Evolutionary conservation across 306 rosid species (phyloP).

Genomic region (Mimosa bimucronata): DNA sequence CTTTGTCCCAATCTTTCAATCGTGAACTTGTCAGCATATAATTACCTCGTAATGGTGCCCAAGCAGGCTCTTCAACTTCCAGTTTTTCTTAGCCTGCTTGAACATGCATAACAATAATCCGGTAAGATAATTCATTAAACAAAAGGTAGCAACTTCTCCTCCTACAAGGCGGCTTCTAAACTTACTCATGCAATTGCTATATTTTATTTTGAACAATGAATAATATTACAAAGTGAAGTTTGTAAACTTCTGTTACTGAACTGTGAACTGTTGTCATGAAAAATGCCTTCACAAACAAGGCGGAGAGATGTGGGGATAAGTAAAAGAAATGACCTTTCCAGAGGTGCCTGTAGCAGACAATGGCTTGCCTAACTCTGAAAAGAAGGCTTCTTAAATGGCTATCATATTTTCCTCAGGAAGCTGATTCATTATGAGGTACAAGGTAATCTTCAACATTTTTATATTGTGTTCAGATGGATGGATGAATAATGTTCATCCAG

Average conservation of each 20-base stretch:
- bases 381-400: constrained; percentile 65
- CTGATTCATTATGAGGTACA: background rate
- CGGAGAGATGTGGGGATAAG: background rate
- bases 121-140: no score
- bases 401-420: background rate
- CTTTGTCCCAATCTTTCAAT: constrained; percentile 88
- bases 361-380: constrained; percentile 77
- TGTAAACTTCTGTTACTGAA: constrained; percentile 10
- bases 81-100: constrained; percentile 45
- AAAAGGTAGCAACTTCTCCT: no score
- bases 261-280: background rate
- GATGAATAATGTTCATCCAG: background rate
- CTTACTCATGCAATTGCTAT: constrained; percentile 1
- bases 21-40: constrained; percentile 85
- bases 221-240: background rate
- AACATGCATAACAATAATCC: constrained; percentile 48
- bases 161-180: no score
- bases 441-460: background rate
- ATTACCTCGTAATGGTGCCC: constrained; percentile 93
- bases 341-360: constrained; percentile 33
- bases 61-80: constrained; percentile 72
- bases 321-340: constrained; percentile 53
- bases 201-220: constrained; percentile 3
- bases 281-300: constrained; percentile 9
- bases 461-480: background rate